phyloP scores from a whole-genome alignment of 768 basidiomycete species.

The Psilocybe sp. region DNA sequence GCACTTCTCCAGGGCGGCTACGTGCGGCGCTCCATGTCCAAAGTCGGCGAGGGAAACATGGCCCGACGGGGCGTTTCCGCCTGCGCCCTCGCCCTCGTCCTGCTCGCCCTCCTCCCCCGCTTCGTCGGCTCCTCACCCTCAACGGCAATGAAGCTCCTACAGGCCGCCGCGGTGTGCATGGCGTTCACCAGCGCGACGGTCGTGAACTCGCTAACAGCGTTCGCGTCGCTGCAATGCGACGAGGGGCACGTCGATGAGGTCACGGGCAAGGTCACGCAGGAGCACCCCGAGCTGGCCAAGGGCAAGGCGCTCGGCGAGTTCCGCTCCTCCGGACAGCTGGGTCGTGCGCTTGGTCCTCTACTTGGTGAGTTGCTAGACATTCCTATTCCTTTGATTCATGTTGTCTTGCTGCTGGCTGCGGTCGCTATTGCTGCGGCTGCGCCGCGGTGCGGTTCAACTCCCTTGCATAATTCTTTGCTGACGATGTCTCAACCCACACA shows the following conservation, averaged over 20 bases:
- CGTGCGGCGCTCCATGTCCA: conserved; percentile 77
- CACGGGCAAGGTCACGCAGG: conserved; percentile 51
- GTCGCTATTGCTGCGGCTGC: too few relatives aligned
- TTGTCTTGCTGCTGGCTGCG: not conserved
- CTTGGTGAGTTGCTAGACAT: conserved; percentile 52
- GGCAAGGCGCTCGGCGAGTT: conserved; percentile 84
- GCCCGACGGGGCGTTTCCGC: conserved; percentile 76
- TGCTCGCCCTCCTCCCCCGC: conserved; percentile 71
- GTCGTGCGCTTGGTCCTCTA: conserved; percentile 88
- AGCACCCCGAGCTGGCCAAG: conserved; percentile 72
- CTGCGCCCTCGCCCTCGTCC: conserved; percentile 66
- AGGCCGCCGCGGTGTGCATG: conserved; percentile 76
- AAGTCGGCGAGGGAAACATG: conserved; percentile 78
- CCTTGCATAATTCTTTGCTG: conserved; percentile 2
- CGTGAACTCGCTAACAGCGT: conserved; percentile 88
- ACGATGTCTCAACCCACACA: conserved; percentile 25
- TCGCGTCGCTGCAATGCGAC: conserved; percentile 89
- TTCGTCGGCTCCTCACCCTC: conserved; percentile 39
- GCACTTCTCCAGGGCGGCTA: conserved; percentile 93
- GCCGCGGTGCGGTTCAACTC: not conserved
- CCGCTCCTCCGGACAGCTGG: conserved; percentile 91
- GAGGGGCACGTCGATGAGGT: conserved; percentile 55
- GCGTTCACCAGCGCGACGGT: conserved; percentile 96
- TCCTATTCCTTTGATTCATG: not conserved
- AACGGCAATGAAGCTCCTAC: conserved; percentile 51